Base-by-base conservation (phyloP, 2,329 filamentous ascomycete genomes). In the Anthostomella pinea region DNA sequence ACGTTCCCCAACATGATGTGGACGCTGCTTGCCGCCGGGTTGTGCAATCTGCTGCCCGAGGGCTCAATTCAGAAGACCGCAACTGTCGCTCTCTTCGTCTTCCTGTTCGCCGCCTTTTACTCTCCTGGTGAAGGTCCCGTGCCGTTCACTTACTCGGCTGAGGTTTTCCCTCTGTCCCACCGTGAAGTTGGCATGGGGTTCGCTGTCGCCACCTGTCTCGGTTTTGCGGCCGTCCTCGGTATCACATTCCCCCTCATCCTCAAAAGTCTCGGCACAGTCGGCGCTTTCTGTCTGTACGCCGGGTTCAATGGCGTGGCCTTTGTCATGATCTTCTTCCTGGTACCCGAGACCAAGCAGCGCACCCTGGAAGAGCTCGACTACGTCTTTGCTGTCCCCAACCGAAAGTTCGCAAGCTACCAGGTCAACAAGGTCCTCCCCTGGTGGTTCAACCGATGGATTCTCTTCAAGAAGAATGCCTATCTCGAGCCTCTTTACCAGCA, bases 181-280 rank as follows among this genome's bases (percentile, higher is more conserved):
- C 73, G 83, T 51, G 83, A 86, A 54, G 71, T 85, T 16, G 83
- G 83, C 38, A 86, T 87, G 83, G 74, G 73, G 0, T 85, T 75
- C 61, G 76, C 80, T 6, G 81, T 85, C 7, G 78, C 81, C 2
- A 84, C 79, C 1, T 83, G 79, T 44, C 66, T 83, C 6, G 72
- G 72, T 51, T 78, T 72, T 71, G 77, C 76, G 0, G 68, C 74
- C 0, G 72, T 85, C 0, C 62, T 81, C 29, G 72, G 74, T n/a
- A 74, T 85, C 33, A 83, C 78, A 0, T 80, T 81, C 51, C 79
- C 79, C 2, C 65, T 73, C 30, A 72, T 82, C 62, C 59, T 81
- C 9, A 57, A 58, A 3, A 51, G 56, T 8, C 45, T 74, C 1
- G 59, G 63, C 3, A 65, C 70, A 2, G 53, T 69, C 4, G 74